Evolutionary conservation across 257 asterid species (phyloP), one percentile per base, ranked within the genome.

Genomic region (Penstemon eatonii): DNA sequence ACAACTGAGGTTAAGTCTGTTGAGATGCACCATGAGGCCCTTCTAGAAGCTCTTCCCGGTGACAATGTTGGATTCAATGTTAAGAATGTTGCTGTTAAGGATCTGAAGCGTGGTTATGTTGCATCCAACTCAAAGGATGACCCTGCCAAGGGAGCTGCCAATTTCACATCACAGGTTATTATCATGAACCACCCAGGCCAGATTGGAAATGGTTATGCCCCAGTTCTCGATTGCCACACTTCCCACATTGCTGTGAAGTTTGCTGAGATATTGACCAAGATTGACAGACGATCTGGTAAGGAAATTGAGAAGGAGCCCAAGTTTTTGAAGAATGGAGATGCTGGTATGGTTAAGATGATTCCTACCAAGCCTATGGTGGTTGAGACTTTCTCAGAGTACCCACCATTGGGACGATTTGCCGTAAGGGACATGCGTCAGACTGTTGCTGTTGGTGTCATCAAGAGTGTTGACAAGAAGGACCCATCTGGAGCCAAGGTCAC

Each of bases 141-240:
- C 65, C 95, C 95, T 0, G 89, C 95, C 3, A 87, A 81, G 82
- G 95, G 65, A 25, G 95, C 95, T 63, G 73, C 92, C 36, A 83
- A 63, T 74, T 88, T 88, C 61, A 84, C 89, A 6, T 74, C 95
- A 7, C 95, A 88, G 74, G 95, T 88, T 47, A 88, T 88, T 66
- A 88, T 84, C 83, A 86, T 84, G 91, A 87, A 87, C 76, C 95
- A 87, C 76, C 95, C 95, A 3, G 95, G 91, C 2, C 95, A 87
- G 72, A 87, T 87, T 8, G 95, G 95, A 33, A 76, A 81, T 9
- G 95, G 95, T 6, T 87, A 87, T 51, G 95, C 91, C 3, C 91
- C 91, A 0, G 88, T 87, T 9, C 87, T 87, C 0, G 89, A 87
- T 46, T 87, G 91, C 65, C 95, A 87, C 79, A 85, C 91, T 38